A percentile compares a stretch with the other conserved stretches of the same genome.
These are phyloP conservation scores for Prillingera fragicola DNA, from an alignment of 1,284 basidiomycete species.

Conservation along the genomic window DNA sequence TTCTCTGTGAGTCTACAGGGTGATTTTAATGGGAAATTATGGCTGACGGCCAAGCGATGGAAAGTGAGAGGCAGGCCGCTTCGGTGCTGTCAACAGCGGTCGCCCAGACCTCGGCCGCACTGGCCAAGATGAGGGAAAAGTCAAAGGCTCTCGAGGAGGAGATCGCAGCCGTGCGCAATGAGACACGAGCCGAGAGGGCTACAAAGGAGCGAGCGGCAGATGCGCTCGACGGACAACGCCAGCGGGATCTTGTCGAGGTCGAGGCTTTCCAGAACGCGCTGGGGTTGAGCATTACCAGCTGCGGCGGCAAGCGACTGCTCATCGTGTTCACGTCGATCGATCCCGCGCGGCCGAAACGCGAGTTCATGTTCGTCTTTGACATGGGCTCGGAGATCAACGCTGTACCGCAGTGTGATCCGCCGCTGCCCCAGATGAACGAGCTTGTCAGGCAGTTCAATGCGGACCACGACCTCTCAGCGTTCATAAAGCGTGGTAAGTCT, in stretches of 20 bases:
- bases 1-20: conserved; percentile 33
- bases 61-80: conserved; percentile 35
- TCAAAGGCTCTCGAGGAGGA: conserved; percentile 33
- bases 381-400: conserved; percentile 59
- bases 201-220: conserved; percentile 65
- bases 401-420: conserved; percentile 46
- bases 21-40: not conserved
- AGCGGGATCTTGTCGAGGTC: conserved; percentile 57
- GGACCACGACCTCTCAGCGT: conserved; percentile 40
- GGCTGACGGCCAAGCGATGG: conserved; percentile 25
- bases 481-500: conserved; percentile 43
- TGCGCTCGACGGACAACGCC: conserved; percentile 59
- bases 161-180: conserved; percentile 23
- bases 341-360: conserved; percentile 55
- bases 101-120: conserved; percentile 28
- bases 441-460: conserved; percentile 41
- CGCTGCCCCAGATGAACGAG: conserved; percentile 30
- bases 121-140: conserved; percentile 34
- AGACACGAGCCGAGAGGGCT: conserved; percentile 37
- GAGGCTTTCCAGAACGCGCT: conserved; percentile 57
- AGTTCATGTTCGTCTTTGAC: conserved; percentile 72
- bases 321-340: conserved; percentile 67
- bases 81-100: conserved; percentile 32
- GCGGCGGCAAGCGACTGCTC: conserved; percentile 64
- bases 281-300: conserved; percentile 65